phyloP scores from a whole-genome alignment of 352 stramenopile genomes.

The Phytophthora palmivora region DNA sequence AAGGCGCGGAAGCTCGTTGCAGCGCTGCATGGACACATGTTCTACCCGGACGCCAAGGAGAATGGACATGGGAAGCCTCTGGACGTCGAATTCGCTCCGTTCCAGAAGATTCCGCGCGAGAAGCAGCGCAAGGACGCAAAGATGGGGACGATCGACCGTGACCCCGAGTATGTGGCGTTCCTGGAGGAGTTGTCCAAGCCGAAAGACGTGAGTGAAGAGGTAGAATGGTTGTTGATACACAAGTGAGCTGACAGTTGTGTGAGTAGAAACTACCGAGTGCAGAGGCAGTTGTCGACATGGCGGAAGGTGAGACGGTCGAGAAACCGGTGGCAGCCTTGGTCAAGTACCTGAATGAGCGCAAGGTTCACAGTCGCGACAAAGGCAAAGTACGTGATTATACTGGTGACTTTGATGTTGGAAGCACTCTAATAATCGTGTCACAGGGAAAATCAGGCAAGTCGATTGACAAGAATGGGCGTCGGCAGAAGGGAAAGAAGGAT shows the following conservation, averaged over 20 bases:
- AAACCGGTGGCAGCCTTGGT: constrained; percentile 81
- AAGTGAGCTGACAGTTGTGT: constrained; percentile 14
- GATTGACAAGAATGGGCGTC: constrained; percentile 51
- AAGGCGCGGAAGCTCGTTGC: constrained; percentile 56
- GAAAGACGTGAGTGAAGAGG: constrained; percentile 55
- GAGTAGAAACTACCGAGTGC: constrained; percentile 76
- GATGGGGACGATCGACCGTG: constrained; percentile 71
- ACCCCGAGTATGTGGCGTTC: constrained; percentile 79
- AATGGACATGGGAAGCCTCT: constrained; percentile 34
- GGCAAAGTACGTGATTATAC: constrained; percentile 49
- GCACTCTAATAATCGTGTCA: neutral
- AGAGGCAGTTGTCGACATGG: constrained; percentile 58
- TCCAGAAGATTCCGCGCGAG: constrained; percentile 83
- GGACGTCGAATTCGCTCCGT: constrained; percentile 78
- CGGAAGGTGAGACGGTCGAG: constrained; percentile 59
- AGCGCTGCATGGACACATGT: constrained; percentile 55
- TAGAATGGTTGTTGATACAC: constrained; percentile 1
- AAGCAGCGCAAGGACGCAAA: constrained; percentile 86
- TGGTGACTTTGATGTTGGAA: neutral
- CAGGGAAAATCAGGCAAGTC: constrained; percentile 48
- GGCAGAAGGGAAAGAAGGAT: constrained; percentile 57
- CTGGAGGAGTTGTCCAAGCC: constrained; percentile 72
- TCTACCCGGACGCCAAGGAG: constrained; percentile 48
- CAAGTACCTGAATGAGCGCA: constrained; percentile 86
- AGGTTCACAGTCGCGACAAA: constrained; percentile 68